These are phyloP conservation scores for Stephania cephalantha DNA, from an alignment of 164 flowering plant species.

Conservation along the genomic window DNA sequence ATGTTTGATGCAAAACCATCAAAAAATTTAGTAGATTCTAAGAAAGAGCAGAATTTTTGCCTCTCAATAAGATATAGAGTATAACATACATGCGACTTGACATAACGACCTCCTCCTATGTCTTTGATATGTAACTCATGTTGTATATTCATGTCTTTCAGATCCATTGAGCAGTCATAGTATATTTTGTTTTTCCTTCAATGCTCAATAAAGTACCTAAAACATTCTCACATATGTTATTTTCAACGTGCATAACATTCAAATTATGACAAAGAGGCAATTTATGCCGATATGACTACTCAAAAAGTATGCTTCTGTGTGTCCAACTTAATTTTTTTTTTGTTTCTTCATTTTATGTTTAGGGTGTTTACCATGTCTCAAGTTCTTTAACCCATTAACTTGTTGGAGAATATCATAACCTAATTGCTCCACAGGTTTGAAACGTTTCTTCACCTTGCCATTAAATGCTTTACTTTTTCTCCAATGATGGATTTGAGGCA, in stretches of 20 bases:
- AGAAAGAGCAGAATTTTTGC: neutral
- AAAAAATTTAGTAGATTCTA: slow-evolving; percentile 1
- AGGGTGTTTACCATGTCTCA: neutral
- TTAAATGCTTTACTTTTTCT: neutral
- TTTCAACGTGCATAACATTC: neutral
- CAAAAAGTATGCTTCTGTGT: neutral
- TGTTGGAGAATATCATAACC: neutral
- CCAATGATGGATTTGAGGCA: neutral
- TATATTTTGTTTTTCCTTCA: too few species aligned
- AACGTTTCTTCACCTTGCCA: neutral
- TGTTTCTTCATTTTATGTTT: neutral
- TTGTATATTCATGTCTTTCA: too few species aligned
- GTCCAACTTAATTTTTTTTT: neutral
- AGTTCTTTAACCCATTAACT: neutral
- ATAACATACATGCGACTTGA: neutral
- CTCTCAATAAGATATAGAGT: too few species aligned
- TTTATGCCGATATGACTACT: neutral
- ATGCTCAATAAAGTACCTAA: too few species aligned
- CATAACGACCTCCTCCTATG: neutral
- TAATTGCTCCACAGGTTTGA: neutral
- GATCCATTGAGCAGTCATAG: too few species aligned
- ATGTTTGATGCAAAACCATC: slow-evolving; percentile 1
- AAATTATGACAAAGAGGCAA: neutral
- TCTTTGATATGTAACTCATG: too few species aligned
- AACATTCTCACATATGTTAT: too few species aligned